A percentile compares a stretch with the other conserved stretches of the same genome.
Evolutionary conservation across 2,329 filamentous ascomycete genomes (phyloP).

Genomic region (Aspergillus hortae): DNA sequence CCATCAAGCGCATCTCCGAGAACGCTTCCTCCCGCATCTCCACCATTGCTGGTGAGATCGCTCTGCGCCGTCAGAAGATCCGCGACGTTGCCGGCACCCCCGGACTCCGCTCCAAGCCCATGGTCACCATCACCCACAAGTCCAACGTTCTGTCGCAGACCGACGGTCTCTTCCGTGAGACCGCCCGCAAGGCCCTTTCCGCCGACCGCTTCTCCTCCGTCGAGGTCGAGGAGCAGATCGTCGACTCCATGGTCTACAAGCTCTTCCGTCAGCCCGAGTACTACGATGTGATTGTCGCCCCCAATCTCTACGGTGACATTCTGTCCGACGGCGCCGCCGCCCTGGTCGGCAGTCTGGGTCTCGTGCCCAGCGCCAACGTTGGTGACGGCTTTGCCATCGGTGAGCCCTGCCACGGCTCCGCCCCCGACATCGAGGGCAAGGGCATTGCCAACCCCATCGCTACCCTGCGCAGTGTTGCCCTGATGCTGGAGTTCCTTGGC

Average conservation of each 20-base stretch:
- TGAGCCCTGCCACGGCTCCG: conserved; percentile 95
- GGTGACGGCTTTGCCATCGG: conserved; percentile 93
- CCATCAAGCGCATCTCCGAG: conserved; percentile 94
- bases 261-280: conserved; percentile 91
- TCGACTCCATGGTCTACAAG: conserved; percentile 99
- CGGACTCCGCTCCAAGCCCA: conserved; percentile 57
- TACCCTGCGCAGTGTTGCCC: conserved; percentile 80
- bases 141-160: conserved; percentile 95
- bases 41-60: conserved; percentile 91
- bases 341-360: conserved; percentile 83
- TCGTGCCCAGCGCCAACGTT: conserved; percentile 93
- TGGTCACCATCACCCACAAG: conserved; percentile 98
- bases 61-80: conserved; percentile 77
- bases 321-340: conserved; percentile 93
- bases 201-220: conserved; percentile 62
- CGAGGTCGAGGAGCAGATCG: conserved; percentile 90
- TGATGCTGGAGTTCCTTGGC: conserved; percentile 95
- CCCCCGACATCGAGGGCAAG: conserved; percentile 90
- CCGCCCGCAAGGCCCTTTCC: conserved; percentile 69
- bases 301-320: conserved; percentile 96
- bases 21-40: conserved; percentile 82
- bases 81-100: conserved; percentile 54
- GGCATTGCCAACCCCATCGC: conserved; percentile 95
- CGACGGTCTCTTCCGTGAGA: conserved; percentile 88
- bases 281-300: conserved; percentile 97